These are phyloP conservation scores for Boletellus emodensis DNA, from an alignment of 768 basidiomycete species.

Conservation along the genomic window DNA sequence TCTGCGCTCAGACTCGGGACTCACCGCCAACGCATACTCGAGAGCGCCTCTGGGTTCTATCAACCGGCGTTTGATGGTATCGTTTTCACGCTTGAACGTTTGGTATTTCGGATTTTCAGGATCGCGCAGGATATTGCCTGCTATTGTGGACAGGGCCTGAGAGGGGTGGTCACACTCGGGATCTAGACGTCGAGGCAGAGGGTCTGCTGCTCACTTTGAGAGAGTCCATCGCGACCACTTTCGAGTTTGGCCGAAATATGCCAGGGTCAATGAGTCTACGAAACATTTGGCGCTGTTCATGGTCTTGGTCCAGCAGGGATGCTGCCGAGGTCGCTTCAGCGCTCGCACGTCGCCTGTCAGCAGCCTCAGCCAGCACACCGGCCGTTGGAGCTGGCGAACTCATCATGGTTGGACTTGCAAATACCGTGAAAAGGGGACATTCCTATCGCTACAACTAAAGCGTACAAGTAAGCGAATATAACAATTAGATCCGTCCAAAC, in stretches of 20 bases:
- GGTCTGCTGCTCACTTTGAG: constrained; percentile 49
- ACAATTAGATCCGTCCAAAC: neutral
- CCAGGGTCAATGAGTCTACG: constrained; percentile 77
- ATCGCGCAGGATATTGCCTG: constrained; percentile 70
- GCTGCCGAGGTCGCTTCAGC: neutral
- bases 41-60: constrained; percentile 68
- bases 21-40: constrained; percentile 76
- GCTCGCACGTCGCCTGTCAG: constrained; percentile 20
- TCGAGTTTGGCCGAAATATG: constrained; percentile 67
- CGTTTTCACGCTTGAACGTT: constrained; percentile 75
- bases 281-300: constrained; percentile 67
- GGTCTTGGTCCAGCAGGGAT: constrained; percentile 38
- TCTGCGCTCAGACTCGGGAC: constrained; percentile 24
- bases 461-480: neutral
- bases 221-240: constrained; percentile 54
- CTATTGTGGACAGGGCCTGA: constrained; percentile 58
- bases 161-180: neutral
- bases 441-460: neutral
- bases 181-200: no score
- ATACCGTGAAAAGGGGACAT: neutral
- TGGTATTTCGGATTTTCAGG: constrained; percentile 70
- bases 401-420: constrained; percentile 16
- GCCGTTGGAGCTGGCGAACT: constrained; percentile 11
- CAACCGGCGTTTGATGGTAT: constrained; percentile 57
- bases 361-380: constrained; percentile 28